Percentiles rank a stretch among this genome's conserved stretches.
These are phyloP conservation scores for Pontederia crassipes DNA, from an alignment of 176 grass and related monocot genomes.

Conservation along the genomic window DNA sequence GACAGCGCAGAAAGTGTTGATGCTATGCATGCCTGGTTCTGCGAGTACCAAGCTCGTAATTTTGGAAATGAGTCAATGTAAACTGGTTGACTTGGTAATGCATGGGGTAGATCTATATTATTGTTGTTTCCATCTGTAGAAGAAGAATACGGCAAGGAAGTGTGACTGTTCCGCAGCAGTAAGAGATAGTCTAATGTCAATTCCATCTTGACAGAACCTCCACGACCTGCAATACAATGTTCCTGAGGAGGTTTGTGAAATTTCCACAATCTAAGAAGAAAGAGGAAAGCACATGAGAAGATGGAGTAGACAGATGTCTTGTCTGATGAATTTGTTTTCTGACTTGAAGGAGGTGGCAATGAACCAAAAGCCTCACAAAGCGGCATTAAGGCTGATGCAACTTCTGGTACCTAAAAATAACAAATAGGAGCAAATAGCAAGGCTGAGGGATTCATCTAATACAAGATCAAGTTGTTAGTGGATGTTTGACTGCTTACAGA, in stretches of 20 bases:
- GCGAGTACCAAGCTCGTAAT: constrained; percentile 13
- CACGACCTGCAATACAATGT: background rate
- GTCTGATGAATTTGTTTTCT: background rate
- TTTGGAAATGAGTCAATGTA: constrained; percentile 18
- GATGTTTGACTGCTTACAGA: too few species aligned
- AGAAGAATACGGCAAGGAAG: too few species aligned
- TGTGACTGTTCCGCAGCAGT: constrained; percentile 11
- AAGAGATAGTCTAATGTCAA: constrained; percentile 4
- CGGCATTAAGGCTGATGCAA: constrained; percentile 10
- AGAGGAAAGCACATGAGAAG: constrained; percentile 17
- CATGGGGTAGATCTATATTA: background rate
- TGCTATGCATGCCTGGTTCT: constrained; percentile 11
- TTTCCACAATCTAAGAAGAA: constrained; percentile 13
- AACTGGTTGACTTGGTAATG: background rate
- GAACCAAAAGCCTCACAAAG: constrained; percentile 17
- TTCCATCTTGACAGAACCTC: constrained; percentile 4
- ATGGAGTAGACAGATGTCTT: constrained; percentile 2
- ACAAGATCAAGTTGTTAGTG: too few species aligned
- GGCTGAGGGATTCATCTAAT: too few species aligned
- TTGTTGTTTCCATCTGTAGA: background rate
- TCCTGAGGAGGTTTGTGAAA: constrained; percentile 10
- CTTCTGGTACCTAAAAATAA: constrained; percentile 9
- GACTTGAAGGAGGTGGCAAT: background rate
- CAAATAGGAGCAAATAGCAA: too few species aligned
- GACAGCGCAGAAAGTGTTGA: constrained; percentile 5